phyloP scores from a whole-genome alignment of 1,284 basidiomycete species.

The Microbotryum silenes-acaulis region DNA sequence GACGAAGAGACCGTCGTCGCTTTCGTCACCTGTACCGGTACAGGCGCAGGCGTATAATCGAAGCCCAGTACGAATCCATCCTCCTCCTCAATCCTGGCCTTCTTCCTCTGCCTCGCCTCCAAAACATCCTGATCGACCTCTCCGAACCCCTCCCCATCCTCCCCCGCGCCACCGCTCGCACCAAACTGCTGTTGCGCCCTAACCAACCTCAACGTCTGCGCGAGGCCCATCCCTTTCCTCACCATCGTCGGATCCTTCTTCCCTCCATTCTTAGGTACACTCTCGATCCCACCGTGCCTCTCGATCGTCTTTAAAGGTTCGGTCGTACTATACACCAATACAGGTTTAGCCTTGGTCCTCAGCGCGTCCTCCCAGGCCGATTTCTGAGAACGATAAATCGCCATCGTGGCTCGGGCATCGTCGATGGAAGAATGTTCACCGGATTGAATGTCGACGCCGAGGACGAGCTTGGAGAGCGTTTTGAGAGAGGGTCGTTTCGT shows the following conservation, averaged over 20 bases:
- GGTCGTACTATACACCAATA: slow-evolving; percentile 24
- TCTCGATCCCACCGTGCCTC: too few relatives aligned
- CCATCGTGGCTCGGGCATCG: slow-evolving; percentile 94
- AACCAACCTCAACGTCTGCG: slow-evolving; percentile 16
- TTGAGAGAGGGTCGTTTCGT: slow-evolving; percentile 65
- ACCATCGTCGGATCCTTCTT: not conserved
- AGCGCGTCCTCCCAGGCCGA: slow-evolving; percentile 66
- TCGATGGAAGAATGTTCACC: slow-evolving; percentile 85
- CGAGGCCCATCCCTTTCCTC: slow-evolving; percentile 19
- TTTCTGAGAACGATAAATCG: slow-evolving; percentile 79
- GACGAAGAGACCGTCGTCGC: not conserved
- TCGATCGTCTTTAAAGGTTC: slow-evolving; percentile 1
- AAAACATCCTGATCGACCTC: not conserved
- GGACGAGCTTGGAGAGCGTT: slow-evolving; percentile 69
- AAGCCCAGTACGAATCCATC: slow-evolving; percentile 27
- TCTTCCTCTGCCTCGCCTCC: slow-evolving; percentile 4
- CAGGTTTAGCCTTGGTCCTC: slow-evolving; percentile 16
- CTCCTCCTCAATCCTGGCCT: slow-evolving; percentile 10
- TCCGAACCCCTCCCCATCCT: not conserved
- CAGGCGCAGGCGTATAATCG: slow-evolving; percentile 11
- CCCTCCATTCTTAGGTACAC: too few relatives aligned
- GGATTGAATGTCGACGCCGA: slow-evolving; percentile 74
- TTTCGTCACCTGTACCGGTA: not conserved
- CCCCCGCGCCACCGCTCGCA: not conserved
- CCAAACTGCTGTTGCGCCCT: slow-evolving; percentile 8